phyloP scores from a whole-genome alignment of 169 alveolate species.

The Plasmodium cynomolgi region DNA sequence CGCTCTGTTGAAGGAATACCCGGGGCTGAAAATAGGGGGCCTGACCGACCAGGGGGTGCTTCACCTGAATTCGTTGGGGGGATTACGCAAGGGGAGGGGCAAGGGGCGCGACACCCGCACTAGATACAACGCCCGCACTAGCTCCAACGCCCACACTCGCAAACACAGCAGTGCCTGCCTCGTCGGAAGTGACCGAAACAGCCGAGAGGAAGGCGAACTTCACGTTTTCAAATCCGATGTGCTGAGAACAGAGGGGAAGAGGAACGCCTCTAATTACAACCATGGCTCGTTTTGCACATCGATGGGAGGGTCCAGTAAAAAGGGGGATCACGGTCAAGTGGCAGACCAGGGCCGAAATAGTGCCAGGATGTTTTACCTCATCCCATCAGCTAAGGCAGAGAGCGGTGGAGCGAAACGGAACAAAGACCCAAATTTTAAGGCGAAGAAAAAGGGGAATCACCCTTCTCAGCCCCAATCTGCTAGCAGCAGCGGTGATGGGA shows the following conservation, averaged over 20 bases:
- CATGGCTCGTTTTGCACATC: background rate
- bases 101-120: background rate
- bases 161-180: background rate
- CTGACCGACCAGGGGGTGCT: background rate
- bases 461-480: background rate
- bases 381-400: background rate
- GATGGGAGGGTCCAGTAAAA: background rate
- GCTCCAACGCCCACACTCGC: background rate
- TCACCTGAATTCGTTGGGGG: background rate
- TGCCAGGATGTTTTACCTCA: slow-evolving; percentile 25
- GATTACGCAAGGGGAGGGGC: background rate
- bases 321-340: background rate
- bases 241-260: background rate
- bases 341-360: background rate
- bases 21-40: background rate
- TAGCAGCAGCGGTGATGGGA: background rate
- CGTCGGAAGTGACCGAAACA: background rate
- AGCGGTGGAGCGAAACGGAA: background rate
- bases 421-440: background rate
- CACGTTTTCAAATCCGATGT: background rate
- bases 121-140: background rate
- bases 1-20: slow-evolving; percentile 11
- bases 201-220: background rate
- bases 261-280: background rate
- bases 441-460: background rate